Conservation (phyloP, 2,329 filamentous ascomycete species). For the Podosphaera leucotricha region DNA sequence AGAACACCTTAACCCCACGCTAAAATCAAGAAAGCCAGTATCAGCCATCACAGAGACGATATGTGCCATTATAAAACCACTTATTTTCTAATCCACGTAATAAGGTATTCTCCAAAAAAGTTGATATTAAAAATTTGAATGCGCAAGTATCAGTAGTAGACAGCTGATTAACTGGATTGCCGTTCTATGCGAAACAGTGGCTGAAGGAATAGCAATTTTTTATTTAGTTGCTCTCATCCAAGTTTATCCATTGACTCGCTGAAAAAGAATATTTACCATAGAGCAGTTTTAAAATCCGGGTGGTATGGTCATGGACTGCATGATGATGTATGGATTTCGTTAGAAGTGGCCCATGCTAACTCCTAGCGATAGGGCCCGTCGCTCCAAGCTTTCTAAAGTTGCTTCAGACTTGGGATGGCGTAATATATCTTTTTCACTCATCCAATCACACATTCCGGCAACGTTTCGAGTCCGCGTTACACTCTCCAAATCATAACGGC, state of each 20-base stretch:
- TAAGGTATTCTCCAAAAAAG: neutral
- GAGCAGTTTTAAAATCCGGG: too few species aligned
- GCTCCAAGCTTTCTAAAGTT: constrained; percentile 4
- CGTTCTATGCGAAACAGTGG: neutral
- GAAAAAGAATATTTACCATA: neutral
- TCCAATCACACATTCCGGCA: constrained; percentile 3
- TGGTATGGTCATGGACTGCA: neutral
- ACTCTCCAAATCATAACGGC: constrained; percentile 7
- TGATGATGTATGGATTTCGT: neutral
- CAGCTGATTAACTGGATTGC: neutral
- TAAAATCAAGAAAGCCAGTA: neutral
- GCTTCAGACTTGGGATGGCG: constrained; percentile 4
- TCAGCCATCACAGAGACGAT: neutral
- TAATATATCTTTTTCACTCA: constrained; percentile 6
- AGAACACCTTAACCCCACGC: neutral
- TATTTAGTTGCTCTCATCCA: neutral
- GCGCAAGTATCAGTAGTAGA: neutral
- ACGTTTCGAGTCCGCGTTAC: neutral
- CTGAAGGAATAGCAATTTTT: neutral
- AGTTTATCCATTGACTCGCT: neutral
- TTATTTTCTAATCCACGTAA: neutral
- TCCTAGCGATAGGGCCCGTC: constrained; percentile 6
- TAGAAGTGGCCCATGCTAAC: constrained; percentile 6
- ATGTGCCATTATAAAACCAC: neutral
- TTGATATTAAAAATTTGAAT: neutral